Conservation (phyloP, 2,329 filamentous ascomycete genomes). For the Sporothrix curviconia region DNA sequence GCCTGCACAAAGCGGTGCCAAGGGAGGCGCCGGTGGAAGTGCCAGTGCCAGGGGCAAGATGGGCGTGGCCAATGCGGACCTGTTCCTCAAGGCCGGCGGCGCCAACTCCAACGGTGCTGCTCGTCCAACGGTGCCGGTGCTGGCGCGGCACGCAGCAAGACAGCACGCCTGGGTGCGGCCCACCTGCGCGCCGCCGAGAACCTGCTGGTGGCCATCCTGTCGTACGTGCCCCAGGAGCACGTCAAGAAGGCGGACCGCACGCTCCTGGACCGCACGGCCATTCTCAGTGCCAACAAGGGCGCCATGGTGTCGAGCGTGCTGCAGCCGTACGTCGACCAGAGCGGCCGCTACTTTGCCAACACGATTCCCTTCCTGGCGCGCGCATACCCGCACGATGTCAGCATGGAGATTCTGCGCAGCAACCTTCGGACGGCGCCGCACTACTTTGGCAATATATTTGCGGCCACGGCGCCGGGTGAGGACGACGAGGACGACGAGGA, state of each 20-base stretch:
- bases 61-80: constrained; percentile 59
- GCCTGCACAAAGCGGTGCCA: not conserved
- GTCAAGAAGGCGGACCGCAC: constrained; percentile 66
- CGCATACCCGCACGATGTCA: constrained; percentile 54
- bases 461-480: constrained; percentile 4
- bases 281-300: constrained; percentile 60
- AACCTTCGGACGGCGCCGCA: constrained; percentile 43
- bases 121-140: constrained; percentile 15
- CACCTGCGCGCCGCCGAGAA: constrained; percentile 51
- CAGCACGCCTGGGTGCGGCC: constrained; percentile 33
- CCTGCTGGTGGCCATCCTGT: constrained; percentile 59
- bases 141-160: constrained; percentile 15
- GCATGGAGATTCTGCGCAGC: constrained; percentile 64
- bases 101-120: constrained; percentile 19
- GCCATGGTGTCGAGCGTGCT: constrained; percentile 78
- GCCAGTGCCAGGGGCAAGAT: constrained; percentile 26
- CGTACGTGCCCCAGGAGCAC: constrained; percentile 56
- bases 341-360: constrained; percentile 60
- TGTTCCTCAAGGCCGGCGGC: constrained; percentile 51
- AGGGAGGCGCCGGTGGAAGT: not conserved
- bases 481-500: constrained; percentile 27
- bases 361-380: constrained; percentile 73
- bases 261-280: constrained; percentile 73
- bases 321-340: constrained; percentile 62
- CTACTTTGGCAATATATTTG: constrained; percentile 25